These are phyloP conservation scores for Solanum rostratum DNA, from an alignment of 257 asterid species.

Conservation along the genomic window DNA sequence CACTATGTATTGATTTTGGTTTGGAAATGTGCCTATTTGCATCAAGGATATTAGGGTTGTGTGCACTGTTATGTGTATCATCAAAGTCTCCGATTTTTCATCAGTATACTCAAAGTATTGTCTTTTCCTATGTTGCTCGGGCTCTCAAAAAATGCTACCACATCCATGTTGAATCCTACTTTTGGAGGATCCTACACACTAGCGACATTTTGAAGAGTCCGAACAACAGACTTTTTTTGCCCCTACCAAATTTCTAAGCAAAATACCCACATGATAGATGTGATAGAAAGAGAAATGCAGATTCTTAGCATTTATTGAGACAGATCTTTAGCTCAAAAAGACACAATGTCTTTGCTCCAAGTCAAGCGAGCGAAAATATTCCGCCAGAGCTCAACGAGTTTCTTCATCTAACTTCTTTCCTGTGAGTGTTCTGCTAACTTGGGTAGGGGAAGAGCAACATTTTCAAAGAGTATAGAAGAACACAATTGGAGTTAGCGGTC, in stretches of 20 bases:
- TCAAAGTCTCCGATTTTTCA: background rate
- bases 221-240: background rate
- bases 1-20: background rate
- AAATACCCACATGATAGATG: background rate
- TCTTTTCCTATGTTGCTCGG: background rate
- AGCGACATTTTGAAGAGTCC: no score
- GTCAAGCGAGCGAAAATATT: background rate
- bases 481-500: background rate
- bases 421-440: background rate
- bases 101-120: background rate
- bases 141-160: no score
- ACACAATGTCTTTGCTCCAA: background rate
- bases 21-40: background rate
- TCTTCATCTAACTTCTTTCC: background rate
- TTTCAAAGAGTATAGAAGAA: background rate
- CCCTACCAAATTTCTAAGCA: background rate
- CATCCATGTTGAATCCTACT: no score
- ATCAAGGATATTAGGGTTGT: background rate
- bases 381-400: background rate
- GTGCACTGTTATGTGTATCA: background rate
- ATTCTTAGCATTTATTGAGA: background rate
- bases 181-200: no score
- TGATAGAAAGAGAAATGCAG: background rate
- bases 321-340: background rate
- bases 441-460: background rate